A percentile compares a stretch with the other conserved stretches of the same genome.
Conservation (phyloP, 805 yeast genomes). For the Yarrowia divulgata region DNA sequence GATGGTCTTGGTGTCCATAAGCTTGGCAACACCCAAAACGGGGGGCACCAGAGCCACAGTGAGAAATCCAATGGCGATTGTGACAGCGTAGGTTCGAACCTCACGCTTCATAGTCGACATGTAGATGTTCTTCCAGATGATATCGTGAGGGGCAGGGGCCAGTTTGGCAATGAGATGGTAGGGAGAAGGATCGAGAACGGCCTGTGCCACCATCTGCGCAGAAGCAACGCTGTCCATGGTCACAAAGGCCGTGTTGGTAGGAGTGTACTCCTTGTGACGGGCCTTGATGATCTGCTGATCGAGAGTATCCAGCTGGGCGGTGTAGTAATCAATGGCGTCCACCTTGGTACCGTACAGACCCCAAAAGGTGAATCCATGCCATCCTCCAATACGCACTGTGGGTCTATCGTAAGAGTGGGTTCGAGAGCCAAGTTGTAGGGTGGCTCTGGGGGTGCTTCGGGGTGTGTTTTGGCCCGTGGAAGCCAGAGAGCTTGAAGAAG, state of each 20-base stretch:
- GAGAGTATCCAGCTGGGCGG: slow-evolving; percentile 68
- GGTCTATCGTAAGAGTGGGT: slow-evolving; percentile 62
- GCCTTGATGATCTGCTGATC: slow-evolving; percentile 75
- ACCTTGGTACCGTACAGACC: slow-evolving; percentile 73
- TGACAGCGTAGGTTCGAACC: slow-evolving; percentile 67
- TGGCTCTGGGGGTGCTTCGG: slow-evolving; percentile 23
- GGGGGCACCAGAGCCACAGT: slow-evolving; percentile 82
- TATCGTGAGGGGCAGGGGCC: slow-evolving; percentile 97
- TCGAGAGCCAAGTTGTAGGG: slow-evolving; percentile 42
- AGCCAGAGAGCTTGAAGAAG: not conserved
- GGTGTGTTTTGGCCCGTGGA: slow-evolving; percentile 17
- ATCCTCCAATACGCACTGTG: slow-evolving; percentile 59
- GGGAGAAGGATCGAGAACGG: slow-evolving; percentile 88
- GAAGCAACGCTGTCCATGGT: slow-evolving; percentile 95
- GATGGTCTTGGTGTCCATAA: slow-evolving; percentile 80
- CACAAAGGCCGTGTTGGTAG: slow-evolving; percentile 90
- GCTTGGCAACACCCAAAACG: slow-evolving; percentile 81
- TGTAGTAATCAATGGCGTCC: slow-evolving; percentile 82
- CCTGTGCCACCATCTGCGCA: slow-evolving; percentile 97
- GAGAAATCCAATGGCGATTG: slow-evolving; percentile 68
- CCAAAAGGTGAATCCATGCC: slow-evolving; percentile 47
- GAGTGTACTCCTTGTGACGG: slow-evolving; percentile 71
- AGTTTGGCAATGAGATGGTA: slow-evolving; percentile 78
- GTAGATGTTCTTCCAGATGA: slow-evolving; percentile 90
- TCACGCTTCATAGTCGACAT: slow-evolving; percentile 76